phyloP scores from a whole-genome alignment of 2,329 filamentous ascomycete genomes.

The Furcasterigmium furcatum region DNA sequence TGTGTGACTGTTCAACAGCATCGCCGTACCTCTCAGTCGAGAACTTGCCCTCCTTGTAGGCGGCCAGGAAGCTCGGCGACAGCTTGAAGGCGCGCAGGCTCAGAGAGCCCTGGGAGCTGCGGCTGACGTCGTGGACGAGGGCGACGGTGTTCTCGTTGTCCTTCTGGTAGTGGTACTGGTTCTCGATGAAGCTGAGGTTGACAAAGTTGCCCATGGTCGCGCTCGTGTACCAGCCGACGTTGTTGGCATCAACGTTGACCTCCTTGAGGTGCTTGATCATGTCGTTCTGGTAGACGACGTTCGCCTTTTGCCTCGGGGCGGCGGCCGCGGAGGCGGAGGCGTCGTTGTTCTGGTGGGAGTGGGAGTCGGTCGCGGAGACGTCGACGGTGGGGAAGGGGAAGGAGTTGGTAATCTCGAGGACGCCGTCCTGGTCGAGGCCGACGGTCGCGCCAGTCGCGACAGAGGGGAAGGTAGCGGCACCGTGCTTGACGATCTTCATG shows the following conservation, averaged over 20 bases:
- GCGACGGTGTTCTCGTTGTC: conserved; percentile 87
- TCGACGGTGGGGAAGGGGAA: conserved; percentile 92
- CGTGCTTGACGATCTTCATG: conserved; percentile 98
- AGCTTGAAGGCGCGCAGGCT: conserved; percentile 90
- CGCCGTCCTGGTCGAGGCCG: conserved; percentile 82
- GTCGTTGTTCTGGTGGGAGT: conserved; percentile 61
- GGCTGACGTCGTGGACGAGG: conserved; percentile 91
- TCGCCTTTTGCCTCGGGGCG: conserved; percentile 88
- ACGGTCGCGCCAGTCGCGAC: conserved; percentile 87
- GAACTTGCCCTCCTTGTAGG: conserved; percentile 97
- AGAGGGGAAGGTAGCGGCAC: conserved; percentile 82
- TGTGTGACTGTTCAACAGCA: no score
- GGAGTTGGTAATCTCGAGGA: conserved; percentile 88
- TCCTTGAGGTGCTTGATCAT: conserved; percentile 97
- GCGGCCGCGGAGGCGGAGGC: conserved; percentile 76
- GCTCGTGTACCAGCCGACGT: conserved; percentile 97
- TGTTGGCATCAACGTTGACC: conserved; percentile 98
- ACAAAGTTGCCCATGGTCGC: conserved; percentile 98
- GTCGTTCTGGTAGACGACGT: conserved; percentile 84
- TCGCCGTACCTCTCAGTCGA: conserved; percentile 84
- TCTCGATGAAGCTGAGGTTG: conserved; percentile 93
- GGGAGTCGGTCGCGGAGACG: conserved; percentile 62
- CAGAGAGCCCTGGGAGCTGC: conserved; percentile 87
- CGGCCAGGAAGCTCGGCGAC: conserved; percentile 81
- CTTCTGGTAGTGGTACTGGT: conserved; percentile 96